Base-by-base conservation (phyloP, 495 filamentous ascomycete genomes). In the Venustampulla echinocandica region DNA sequence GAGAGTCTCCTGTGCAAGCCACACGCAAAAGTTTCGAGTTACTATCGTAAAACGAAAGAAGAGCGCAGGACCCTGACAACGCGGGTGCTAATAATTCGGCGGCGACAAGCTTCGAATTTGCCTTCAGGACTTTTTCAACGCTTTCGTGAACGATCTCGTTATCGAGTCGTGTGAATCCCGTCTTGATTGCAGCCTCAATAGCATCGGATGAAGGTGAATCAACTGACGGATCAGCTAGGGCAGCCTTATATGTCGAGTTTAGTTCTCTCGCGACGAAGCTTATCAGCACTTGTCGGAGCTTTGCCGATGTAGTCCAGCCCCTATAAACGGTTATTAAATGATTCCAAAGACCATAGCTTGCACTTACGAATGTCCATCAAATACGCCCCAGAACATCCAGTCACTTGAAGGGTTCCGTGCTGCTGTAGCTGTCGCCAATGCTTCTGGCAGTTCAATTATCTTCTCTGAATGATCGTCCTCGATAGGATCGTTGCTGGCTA, bases 301-400 rank as follows among this genome's bases (percentile, higher is more conserved):
- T 99, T 15, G 93, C 93, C 37, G 90, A 96, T 14, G 92, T 99
- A 4, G 92, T 95, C 92, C 92, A 98, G 55, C 92, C 92, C 21
- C 87, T 90, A 52, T n/a, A 44, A 15, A 22, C 14, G 10, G 35
- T 50, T 44, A 48, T 36, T 45, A 38, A n/a, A 39, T 32, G 11
- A 18, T 39, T 33, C 30, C 18, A 3, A 10, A 17, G 14, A 39
- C 6, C n/a, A 20, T 15, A 15, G 22, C 7, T 4, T 7, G 23
- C 46, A 74, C 76, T 61, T 65, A 90, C 87, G 85, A 84, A 64
- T 98, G 92, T 1, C 92, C 92, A 61, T 99, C 92, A 65, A 95
- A 99, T 10, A 99, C 89, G 30, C 87, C 90, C 93, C 93, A 99
- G 62, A 99, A 99, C 87, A 96, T 97, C 92, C 92, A 99, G 60